These are phyloP conservation scores for Ceratocystiopsis brevicomis DNA, from an alignment of 2,329 filamentous ascomycete genomes.

Conservation along the genomic window DNA sequence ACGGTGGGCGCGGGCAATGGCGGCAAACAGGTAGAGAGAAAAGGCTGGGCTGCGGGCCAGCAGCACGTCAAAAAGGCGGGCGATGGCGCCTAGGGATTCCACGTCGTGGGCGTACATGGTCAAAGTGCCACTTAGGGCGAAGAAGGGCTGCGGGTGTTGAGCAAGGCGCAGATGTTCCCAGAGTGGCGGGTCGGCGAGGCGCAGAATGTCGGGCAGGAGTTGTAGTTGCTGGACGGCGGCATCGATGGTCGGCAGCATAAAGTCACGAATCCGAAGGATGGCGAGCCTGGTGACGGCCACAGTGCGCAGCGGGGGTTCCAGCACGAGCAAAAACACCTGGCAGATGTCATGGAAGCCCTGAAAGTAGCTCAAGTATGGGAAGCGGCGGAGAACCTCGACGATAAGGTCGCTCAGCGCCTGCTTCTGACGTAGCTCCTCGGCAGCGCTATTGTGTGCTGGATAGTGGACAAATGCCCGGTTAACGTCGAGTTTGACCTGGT, in stretches of 20 bases:
- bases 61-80: slow-evolving; percentile 80
- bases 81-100: slow-evolving; percentile 71
- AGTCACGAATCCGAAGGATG: slow-evolving; percentile 79
- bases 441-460: slow-evolving; percentile 50
- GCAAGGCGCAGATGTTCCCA: slow-evolving; percentile 56
- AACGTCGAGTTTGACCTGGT: slow-evolving; percentile 82
- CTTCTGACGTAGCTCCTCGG: slow-evolving; percentile 53
- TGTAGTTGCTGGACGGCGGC: slow-evolving; percentile 72
- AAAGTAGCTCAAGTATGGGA: slow-evolving; percentile 84
- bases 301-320: slow-evolving; percentile 43
- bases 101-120: slow-evolving; percentile 97
- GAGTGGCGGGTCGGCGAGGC: slow-evolving; percentile 50
- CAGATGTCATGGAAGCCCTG: slow-evolving; percentile 98
- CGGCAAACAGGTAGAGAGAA: slow-evolving; percentile 77
- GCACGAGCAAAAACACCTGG: slow-evolving; percentile 79
- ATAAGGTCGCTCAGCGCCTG: slow-evolving; percentile 64
- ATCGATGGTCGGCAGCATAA: slow-evolving; percentile 78
- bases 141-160: slow-evolving; percentile 49
- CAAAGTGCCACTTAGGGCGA: slow-evolving; percentile 78
- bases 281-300: slow-evolving; percentile 63
- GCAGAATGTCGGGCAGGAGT: slow-evolving; percentile 67
- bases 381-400: slow-evolving; percentile 54
- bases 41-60: slow-evolving; percentile 76
- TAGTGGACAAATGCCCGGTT: slow-evolving; percentile 97
- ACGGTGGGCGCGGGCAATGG: slow-evolving; percentile 64